phyloP scores from a whole-genome alignment of 1,284 basidiomycete species.

The Apiotrichum mycotoxinovorans region DNA sequence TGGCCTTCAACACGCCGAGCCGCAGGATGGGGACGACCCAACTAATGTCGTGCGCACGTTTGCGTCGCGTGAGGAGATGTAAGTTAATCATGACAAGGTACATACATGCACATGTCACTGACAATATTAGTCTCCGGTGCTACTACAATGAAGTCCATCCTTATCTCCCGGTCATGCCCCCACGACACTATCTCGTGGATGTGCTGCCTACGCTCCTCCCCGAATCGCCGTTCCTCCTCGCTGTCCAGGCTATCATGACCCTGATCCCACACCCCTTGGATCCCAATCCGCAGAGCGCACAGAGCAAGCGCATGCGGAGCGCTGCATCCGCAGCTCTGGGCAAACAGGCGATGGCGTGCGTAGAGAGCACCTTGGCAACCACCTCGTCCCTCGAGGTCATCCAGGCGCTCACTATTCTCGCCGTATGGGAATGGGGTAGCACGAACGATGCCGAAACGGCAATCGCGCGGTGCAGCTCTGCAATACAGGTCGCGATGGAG shows the following conservation, averaged over 20 bases:
- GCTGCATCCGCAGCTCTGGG: constrained; percentile 29
- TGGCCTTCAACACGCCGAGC: constrained; percentile 18
- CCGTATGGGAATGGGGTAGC: constrained; percentile 49
- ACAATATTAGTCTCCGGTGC: constrained; percentile 31
- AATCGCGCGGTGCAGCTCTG: constrained; percentile 17
- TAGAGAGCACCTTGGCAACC: constrained; percentile 17
- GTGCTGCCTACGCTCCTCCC: constrained; percentile 33
- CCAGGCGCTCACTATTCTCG: constrained; percentile 44
- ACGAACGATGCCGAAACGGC: constrained; percentile 34
- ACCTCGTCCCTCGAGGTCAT: constrained; percentile 37
- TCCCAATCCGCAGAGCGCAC: constrained; percentile 34
- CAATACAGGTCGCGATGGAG: constrained; percentile 43
- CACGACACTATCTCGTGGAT: constrained; percentile 34
- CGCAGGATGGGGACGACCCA: constrained; percentile 32
- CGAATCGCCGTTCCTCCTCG: constrained; percentile 48
- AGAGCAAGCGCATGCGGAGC: constrained; percentile 40
- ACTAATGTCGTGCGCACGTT: constrained; percentile 39
- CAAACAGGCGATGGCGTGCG: constrained; percentile 21
- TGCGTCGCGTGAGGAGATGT: constrained; percentile 38
- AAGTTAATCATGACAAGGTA: constrained; percentile 11
- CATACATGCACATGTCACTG: not conserved
- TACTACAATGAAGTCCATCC: constrained; percentile 51
- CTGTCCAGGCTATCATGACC: constrained; percentile 45
- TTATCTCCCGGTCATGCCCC: constrained; percentile 47
- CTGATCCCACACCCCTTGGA: constrained; percentile 46